Conservation (phyloP, 768 basidiomycete genomes). For the Lyophyllum shimeji region DNA sequence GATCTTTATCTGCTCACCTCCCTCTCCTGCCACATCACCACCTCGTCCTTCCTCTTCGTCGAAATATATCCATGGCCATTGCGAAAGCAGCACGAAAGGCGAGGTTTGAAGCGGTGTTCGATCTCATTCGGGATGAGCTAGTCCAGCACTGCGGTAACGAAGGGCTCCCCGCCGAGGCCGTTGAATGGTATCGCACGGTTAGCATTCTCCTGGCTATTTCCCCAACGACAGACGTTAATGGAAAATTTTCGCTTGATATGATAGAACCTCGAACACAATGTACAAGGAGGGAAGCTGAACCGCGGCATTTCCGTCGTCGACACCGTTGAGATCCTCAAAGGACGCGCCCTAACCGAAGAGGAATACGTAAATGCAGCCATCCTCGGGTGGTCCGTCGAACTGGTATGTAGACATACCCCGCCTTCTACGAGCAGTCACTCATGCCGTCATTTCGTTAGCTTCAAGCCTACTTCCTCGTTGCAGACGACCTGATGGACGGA, state of each 20-base stretch:
- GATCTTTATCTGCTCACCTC: background rate
- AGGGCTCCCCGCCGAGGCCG: slow-evolving; percentile 80
- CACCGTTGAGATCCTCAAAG: slow-evolving; percentile 85
- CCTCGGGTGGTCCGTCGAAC: slow-evolving; percentile 94
- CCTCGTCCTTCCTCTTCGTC: background rate
- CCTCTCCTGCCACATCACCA: background rate
- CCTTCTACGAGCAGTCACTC: background rate
- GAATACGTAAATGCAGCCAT: slow-evolving; percentile 89
- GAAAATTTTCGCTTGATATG: background rate
- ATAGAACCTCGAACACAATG: slow-evolving; percentile 89
- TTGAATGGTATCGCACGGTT: slow-evolving; percentile 83
- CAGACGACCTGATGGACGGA: slow-evolving; percentile 97
- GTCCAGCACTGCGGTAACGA: slow-evolving; percentile 62
- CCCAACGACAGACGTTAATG: background rate
- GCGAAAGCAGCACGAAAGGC: slow-evolving; percentile 33
- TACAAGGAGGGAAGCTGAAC: slow-evolving; percentile 93
- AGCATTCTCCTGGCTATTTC: slow-evolving; percentile 24
- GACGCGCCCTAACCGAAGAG: slow-evolving; percentile 63
- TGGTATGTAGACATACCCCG: slow-evolving; percentile 48
- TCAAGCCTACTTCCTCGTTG: slow-evolving; percentile 95
- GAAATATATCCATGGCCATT: slow-evolving; percentile 7
- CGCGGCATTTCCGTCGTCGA: slow-evolving; percentile 94
- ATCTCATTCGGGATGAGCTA: slow-evolving; percentile 73
- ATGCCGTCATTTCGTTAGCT: slow-evolving; percentile 48
- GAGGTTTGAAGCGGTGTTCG: slow-evolving; percentile 74